phyloP scores from a whole-genome alignment of 768 basidiomycete species.

The Tubosaeta sp. region DNA sequence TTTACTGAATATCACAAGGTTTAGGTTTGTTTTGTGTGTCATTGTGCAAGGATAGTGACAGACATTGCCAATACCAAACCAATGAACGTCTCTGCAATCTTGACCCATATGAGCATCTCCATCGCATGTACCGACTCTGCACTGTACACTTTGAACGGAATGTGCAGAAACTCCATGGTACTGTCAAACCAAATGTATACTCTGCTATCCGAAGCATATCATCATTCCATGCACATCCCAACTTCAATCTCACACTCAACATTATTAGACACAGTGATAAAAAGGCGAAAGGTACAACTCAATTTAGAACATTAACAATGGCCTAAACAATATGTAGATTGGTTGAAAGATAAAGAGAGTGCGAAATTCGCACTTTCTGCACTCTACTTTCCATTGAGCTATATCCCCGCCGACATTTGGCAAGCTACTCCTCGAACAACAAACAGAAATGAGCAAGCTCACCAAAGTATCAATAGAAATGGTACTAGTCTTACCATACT shows the following conservation, averaged over 20 bases:
- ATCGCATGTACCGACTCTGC: background rate
- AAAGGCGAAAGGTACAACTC: constrained; percentile 7
- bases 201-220: constrained; percentile 4
- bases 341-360: constrained; percentile 6
- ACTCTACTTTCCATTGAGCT: constrained; percentile 1
- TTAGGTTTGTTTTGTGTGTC: too few relatives aligned
- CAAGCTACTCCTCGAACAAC: too few relatives aligned
- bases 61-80: too few relatives aligned
- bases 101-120: background rate
- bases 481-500: background rate
- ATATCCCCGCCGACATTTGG: constrained; percentile 4
- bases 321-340: too few relatives aligned
- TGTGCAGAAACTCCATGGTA: background rate
- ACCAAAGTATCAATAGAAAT: too few relatives aligned
- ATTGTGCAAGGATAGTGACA: too few relatives aligned
- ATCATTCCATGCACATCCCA: constrained; percentile 2
- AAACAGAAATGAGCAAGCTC: too few relatives aligned
- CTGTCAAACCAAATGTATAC: background rate
- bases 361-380: background rate
- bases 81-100: background rate
- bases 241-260: background rate
- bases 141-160: background rate
- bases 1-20: too few relatives aligned
- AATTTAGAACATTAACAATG: too few relatives aligned
- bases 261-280: background rate